A percentile compares a stretch with the other conserved stretches of the same genome.
These are phyloP conservation scores for Fistulinella prunicolor DNA, from an alignment of 768 basidiomycete species.

Conservation along the genomic window DNA sequence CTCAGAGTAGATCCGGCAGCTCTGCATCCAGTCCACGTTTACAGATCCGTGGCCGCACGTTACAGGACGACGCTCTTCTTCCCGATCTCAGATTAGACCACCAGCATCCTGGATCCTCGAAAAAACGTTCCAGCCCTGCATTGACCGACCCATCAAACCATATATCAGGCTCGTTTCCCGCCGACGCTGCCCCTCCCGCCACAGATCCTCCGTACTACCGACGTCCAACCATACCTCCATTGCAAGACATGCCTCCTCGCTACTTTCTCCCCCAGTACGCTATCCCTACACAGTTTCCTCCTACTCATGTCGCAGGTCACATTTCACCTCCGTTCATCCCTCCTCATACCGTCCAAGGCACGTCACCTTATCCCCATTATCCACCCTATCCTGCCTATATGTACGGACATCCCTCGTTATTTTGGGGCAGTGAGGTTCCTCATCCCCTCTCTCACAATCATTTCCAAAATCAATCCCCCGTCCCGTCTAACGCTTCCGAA, in stretches of 20 bases:
- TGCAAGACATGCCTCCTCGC: slow-evolving; percentile 23
- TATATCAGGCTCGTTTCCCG: slow-evolving; percentile 12
- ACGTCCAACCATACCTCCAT: slow-evolving; percentile 17
- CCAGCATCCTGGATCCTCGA: slow-evolving; percentile 12
- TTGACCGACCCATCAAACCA: slow-evolving; percentile 15
- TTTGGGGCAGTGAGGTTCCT: slow-evolving; percentile 33
- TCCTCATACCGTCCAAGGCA: slow-evolving; percentile 27
- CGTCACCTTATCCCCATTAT: slow-evolving; percentile 36
- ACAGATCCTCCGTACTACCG: slow-evolving; percentile 18
- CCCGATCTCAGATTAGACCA: slow-evolving; percentile 25
- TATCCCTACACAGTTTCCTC: slow-evolving; percentile 14
- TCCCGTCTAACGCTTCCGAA: slow-evolving; percentile 13
- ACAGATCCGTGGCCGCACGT: slow-evolving; percentile 37
- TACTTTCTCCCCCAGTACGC: slow-evolving; percentile 17
- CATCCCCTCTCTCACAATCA: slow-evolving; percentile 14
- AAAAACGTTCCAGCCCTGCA: slow-evolving; percentile 18
- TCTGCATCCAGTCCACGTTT: slow-evolving; percentile 49
- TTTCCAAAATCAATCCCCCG: slow-evolving; percentile 16
- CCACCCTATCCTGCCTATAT: slow-evolving; percentile 33
- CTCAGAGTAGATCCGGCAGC: slow-evolving; percentile 45
- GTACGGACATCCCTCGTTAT: slow-evolving; percentile 37
- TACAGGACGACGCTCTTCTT: slow-evolving; percentile 36
- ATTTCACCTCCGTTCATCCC: slow-evolving; percentile 23
- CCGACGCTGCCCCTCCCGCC: slow-evolving; percentile 9
- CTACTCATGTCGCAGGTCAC: slow-evolving; percentile 22